Conservation (phyloP, 495 filamentous ascomycete genomes). For the Tuber indicum region DNA sequence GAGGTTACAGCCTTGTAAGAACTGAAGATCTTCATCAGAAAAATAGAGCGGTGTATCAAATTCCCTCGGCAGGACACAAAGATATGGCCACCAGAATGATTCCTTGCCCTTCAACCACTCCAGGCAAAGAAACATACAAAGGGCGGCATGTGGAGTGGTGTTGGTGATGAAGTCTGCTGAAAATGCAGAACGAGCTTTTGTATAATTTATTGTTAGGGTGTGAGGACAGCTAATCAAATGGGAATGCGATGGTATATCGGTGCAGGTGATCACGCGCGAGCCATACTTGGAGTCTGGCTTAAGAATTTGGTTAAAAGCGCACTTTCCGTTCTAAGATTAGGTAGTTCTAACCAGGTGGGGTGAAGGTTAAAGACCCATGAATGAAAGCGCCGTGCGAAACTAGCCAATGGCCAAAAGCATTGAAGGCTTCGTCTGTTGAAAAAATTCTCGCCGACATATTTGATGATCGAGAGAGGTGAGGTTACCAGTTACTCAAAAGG, state of each 20-base stretch:
- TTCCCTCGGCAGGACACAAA: constrained; percentile 52
- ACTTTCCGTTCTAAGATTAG: not conserved
- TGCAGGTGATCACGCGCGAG: constrained; percentile 18
- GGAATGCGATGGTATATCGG: constrained; percentile 22
- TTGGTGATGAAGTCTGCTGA: constrained; percentile 17
- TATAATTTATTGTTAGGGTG: constrained; percentile 28
- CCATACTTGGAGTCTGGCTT: constrained; percentile 15
- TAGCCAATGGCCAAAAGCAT: constrained; percentile 30
- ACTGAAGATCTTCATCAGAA: constrained; percentile 50
- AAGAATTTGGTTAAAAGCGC: not conserved
- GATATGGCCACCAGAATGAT: constrained; percentile 61
- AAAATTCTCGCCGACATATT: constrained; percentile 16
- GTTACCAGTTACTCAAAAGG: constrained; percentile 10
- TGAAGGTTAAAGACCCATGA: constrained; percentile 33
- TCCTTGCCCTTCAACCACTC: constrained; percentile 49
- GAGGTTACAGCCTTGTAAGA: constrained; percentile 58
- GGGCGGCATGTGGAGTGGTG: constrained; percentile 29
- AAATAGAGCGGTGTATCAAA: constrained; percentile 57
- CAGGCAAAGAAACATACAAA: constrained; percentile 54
- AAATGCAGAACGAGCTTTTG: constrained; percentile 25
- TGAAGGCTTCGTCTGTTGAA: constrained; percentile 19
- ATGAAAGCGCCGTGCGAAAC: constrained; percentile 32
- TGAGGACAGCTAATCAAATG: constrained; percentile 33
- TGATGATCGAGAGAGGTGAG: constrained; percentile 5
- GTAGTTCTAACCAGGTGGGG: constrained; percentile 14